Evolutionary conservation across 306 rosid species (phyloP).

Genomic region (Citrullus amarus): DNA sequence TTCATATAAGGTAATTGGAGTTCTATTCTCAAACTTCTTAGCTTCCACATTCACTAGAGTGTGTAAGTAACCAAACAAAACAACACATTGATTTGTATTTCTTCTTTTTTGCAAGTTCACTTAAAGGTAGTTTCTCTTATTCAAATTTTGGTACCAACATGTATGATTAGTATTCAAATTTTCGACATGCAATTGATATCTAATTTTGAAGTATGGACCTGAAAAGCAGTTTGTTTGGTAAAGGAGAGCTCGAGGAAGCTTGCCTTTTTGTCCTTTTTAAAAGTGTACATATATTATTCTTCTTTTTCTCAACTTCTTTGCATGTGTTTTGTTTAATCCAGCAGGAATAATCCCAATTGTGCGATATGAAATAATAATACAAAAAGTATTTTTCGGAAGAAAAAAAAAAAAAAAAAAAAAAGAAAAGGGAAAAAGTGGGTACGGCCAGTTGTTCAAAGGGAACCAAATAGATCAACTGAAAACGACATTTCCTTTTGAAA

Average conservation of each 20-base stretch:
- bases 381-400: background rate
- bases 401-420: background rate
- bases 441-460: background rate
- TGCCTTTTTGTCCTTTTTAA: background rate
- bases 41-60: no score
- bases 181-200: no score
- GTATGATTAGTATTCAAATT: no score
- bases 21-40: no score
- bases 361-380: background rate
- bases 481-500: background rate
- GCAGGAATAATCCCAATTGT: background rate
- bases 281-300: background rate
- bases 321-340: background rate
- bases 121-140: no score
- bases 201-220: no score
- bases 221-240: no score
- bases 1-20: no score
- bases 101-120: no score
- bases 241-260: background rate
- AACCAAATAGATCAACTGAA: background rate
- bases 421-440: background rate
- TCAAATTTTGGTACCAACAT: no score
- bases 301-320: background rate
- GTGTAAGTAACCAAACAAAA: no score
- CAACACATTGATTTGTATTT: no score